These are phyloP conservation scores for Apiospora kogelbergensis DNA, from an alignment of 2,329 filamentous ascomycete genomes.

Conservation along the genomic window DNA sequence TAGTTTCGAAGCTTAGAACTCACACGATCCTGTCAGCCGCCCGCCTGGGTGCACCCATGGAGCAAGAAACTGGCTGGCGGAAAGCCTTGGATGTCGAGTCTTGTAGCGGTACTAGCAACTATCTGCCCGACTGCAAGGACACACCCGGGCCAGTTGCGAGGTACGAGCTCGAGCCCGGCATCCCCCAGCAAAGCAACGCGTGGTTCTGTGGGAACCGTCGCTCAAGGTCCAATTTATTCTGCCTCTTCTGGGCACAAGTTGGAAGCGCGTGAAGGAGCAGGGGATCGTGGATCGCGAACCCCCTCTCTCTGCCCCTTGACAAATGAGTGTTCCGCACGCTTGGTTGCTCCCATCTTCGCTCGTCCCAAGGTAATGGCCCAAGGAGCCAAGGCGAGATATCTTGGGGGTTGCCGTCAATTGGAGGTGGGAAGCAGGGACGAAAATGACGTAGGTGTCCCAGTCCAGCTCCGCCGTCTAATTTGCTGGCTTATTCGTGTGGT, in stretches of 20 bases:
- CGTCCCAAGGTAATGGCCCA: not conserved
- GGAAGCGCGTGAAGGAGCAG: not conserved
- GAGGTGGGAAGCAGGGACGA: not conserved
- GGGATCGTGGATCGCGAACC: not conserved
- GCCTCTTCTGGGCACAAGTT: not conserved
- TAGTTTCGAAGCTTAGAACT: constrained; percentile 5
- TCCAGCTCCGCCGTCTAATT: not conserved
- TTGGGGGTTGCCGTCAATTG: not conserved
- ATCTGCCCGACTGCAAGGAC: not conserved
- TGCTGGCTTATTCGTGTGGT: constrained; percentile 4
- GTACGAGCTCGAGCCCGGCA: not conserved
- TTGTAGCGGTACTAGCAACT: not conserved
- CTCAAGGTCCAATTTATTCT: not conserved
- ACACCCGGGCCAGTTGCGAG: not conserved
- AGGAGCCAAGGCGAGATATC: not conserved
- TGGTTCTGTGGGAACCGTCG: not conserved
- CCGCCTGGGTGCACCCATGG: not conserved
- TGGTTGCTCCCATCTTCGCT: not conserved
- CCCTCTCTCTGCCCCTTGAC: not conserved
- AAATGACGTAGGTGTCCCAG: constrained; percentile 2
- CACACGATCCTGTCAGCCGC: not conserved
- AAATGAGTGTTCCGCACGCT: not conserved
- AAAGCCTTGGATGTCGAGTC: not conserved
- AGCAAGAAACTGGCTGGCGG: not conserved
- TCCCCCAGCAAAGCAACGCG: constrained; percentile 2